Conservation (phyloP, 1,284 basidiomycete genomes). For the Coniferiporia weirii region DNA sequence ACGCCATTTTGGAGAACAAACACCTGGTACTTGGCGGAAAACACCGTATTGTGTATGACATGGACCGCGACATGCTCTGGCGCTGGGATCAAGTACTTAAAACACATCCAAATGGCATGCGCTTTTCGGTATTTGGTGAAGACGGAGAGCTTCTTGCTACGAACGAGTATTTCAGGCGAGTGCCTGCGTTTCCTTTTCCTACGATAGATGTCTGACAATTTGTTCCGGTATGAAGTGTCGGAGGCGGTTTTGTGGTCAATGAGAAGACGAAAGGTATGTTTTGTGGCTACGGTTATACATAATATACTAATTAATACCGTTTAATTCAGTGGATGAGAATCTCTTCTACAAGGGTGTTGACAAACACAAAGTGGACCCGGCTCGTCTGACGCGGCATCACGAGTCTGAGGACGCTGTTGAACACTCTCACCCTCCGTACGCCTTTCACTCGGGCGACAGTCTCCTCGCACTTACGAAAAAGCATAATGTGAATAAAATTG, state of each 20-base stretch:
- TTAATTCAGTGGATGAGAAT: conserved; percentile 76
- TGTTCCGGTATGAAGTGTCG: conserved; percentile 47
- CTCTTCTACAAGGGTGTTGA: conserved; percentile 96
- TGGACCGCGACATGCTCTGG: conserved; percentile 90
- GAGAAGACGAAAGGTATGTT: conserved; percentile 74
- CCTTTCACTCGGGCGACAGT: conserved; percentile 78
- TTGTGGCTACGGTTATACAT: not conserved
- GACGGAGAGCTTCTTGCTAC: conserved; percentile 86
- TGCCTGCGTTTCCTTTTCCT: conserved; percentile 20
- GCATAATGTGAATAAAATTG: conserved; percentile 63
- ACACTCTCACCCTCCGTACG: conserved; percentile 66
- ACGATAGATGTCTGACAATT: not conserved
- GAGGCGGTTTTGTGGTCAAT: conserved; percentile 89
- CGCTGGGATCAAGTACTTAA: conserved; percentile 78
- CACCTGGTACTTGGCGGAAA: conserved; percentile 66
- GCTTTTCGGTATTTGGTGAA: conserved; percentile 81
- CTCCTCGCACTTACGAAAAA: conserved; percentile 74
- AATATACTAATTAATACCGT: conserved; percentile 1
- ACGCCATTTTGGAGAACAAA: conserved; percentile 62
- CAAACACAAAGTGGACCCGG: conserved; percentile 71
- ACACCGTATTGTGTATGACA: conserved; percentile 76
- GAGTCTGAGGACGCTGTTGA: conserved; percentile 13
- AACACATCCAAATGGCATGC: conserved; percentile 87
- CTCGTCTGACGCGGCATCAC: conserved; percentile 68
- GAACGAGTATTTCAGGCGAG: conserved; percentile 85